These are phyloP conservation scores for Saccharomycopsis selenospora DNA, from an alignment of 805 yeast species.

Conservation along the genomic window DNA sequence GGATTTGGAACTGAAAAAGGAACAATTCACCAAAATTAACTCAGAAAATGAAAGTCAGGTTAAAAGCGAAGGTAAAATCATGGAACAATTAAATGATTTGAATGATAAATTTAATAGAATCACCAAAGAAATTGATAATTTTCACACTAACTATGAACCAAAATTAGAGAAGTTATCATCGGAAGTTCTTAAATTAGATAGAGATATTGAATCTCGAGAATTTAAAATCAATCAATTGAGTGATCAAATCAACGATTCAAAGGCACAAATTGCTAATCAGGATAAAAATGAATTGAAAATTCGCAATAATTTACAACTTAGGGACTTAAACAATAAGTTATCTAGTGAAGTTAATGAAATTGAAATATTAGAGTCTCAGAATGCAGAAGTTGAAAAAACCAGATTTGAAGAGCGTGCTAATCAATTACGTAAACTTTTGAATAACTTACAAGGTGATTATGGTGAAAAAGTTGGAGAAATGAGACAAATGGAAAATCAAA, in stretches of 20 bases:
- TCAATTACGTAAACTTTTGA: constrained; percentile 42
- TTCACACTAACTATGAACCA: background rate
- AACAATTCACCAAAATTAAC: background rate
- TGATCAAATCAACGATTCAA: constrained; percentile 9
- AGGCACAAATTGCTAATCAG: constrained; percentile 14
- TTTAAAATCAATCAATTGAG: constrained; percentile 2
- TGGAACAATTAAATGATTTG: background rate
- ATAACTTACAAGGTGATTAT: constrained; percentile 52
- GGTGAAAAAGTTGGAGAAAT: constrained; percentile 82
- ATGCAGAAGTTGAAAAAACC: constrained; percentile 56
- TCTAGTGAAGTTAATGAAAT: constrained; percentile 29
- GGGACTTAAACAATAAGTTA: constrained; percentile 18
- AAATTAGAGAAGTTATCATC: background rate
- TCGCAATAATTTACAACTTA: constrained; percentile 18
- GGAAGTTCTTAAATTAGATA: background rate
- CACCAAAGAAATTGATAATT: background rate
- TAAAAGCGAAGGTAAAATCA: background rate
- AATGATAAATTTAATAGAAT: background rate
- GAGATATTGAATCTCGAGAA: background rate
- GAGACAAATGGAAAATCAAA: constrained; percentile 72
- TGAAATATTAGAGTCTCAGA: constrained; percentile 38
- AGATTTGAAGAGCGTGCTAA: constrained; percentile 52
- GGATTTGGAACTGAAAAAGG: background rate
- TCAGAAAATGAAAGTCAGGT: background rate
- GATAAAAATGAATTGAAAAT: constrained; percentile 17